phyloP scores from a whole-genome alignment of 2,329 filamentous ascomycete species.

The Fusarium cicatricum region DNA sequence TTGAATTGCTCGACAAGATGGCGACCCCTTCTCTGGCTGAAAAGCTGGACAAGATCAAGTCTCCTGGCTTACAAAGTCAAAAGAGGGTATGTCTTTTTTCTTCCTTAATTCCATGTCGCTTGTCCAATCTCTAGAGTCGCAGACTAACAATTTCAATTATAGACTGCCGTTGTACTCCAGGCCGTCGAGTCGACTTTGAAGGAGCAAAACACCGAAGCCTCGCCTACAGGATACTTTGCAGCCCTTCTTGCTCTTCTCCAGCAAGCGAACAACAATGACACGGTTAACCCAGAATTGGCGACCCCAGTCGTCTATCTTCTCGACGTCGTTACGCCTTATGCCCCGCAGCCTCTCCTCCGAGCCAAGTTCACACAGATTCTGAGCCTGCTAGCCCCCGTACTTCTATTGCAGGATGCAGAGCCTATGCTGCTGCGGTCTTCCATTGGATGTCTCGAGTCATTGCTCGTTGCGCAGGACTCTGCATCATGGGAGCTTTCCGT shows the following conservation, averaged over 20 bases:
- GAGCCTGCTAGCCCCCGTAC: slow-evolving; percentile 81
- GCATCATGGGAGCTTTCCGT: slow-evolving; percentile 87
- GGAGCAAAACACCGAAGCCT: slow-evolving; percentile 83
- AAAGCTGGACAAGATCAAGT: slow-evolving; percentile 96
- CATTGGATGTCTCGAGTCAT: slow-evolving; percentile 92
- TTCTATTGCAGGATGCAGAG: slow-evolving; percentile 83
- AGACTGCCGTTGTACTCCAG: slow-evolving; percentile 87
- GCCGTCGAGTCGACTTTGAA: slow-evolving; percentile 93
- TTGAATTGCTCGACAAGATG: slow-evolving; percentile 52
- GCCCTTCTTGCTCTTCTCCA: slow-evolving; percentile 89
- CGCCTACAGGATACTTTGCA: slow-evolving; percentile 92
- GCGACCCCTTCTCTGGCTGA: slow-evolving; percentile 70
- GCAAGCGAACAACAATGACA: slow-evolving; percentile 74
- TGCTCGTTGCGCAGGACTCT: slow-evolving; percentile 88
- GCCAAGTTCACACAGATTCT: slow-evolving; percentile 97
- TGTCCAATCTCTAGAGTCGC: slow-evolving; percentile 14
- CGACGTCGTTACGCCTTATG: slow-evolving; percentile 86
- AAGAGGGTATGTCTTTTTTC: slow-evolving; percentile 73
- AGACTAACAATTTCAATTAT: slow-evolving; percentile 19
- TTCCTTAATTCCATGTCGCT: neutral
- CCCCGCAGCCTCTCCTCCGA: slow-evolving; percentile 85
- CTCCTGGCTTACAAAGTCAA: slow-evolving; percentile 94
- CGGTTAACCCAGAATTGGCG: slow-evolving; percentile 82
- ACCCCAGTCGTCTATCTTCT: slow-evolving; percentile 93
- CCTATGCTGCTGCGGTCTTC: slow-evolving; percentile 86